Percentiles rank a stretch among this genome's conserved stretches.
phyloP scores from a whole-genome alignment of 2,329 filamentous ascomycete species.

The Cercospora janseana region DNA sequence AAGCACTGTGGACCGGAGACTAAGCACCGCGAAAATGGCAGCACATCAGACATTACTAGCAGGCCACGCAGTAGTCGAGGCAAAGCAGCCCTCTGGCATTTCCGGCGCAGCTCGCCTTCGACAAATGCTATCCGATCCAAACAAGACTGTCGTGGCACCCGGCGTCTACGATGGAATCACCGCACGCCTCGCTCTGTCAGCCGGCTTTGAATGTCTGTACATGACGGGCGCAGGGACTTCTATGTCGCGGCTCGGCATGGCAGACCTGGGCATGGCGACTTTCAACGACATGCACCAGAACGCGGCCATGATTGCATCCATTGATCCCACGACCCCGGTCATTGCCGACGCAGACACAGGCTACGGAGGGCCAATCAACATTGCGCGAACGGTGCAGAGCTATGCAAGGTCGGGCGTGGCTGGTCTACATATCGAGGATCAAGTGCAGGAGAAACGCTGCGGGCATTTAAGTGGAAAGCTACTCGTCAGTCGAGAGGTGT shows the following conservation, averaged over 20 bases:
- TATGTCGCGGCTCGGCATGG: constrained; percentile 60
- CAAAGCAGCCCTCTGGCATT: constrained; percentile 13
- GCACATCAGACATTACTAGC: constrained; percentile 23
- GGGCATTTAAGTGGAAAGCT: constrained; percentile 63
- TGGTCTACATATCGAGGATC: constrained; percentile 62
- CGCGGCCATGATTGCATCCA: constrained; percentile 63
- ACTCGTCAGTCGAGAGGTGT: constrained; percentile 54
- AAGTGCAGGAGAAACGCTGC: constrained; percentile 61
- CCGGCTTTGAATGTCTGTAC: constrained; percentile 65
- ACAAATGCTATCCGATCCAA: constrained; percentile 34
- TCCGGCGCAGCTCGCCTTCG: constrained; percentile 32
- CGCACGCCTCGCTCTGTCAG: constrained; percentile 59
- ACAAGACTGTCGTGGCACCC: constrained; percentile 54
- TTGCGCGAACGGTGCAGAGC: constrained; percentile 29
- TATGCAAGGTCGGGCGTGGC: constrained; percentile 54
- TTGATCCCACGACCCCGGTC: constrained; percentile 56
- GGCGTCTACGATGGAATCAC: constrained; percentile 69
- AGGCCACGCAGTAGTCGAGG: constrained; percentile 19
- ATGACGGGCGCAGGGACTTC: constrained; percentile 67
- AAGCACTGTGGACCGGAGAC: no score
- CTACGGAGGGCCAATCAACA: constrained; percentile 49
- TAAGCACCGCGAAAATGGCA: constrained; percentile 6
- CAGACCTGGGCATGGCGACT: constrained; percentile 62
- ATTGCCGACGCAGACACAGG: constrained; percentile 63
- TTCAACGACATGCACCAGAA: constrained; percentile 63